phyloP scores from a whole-genome alignment of 306 rosid species.

The Quercus berberidifolia region DNA sequence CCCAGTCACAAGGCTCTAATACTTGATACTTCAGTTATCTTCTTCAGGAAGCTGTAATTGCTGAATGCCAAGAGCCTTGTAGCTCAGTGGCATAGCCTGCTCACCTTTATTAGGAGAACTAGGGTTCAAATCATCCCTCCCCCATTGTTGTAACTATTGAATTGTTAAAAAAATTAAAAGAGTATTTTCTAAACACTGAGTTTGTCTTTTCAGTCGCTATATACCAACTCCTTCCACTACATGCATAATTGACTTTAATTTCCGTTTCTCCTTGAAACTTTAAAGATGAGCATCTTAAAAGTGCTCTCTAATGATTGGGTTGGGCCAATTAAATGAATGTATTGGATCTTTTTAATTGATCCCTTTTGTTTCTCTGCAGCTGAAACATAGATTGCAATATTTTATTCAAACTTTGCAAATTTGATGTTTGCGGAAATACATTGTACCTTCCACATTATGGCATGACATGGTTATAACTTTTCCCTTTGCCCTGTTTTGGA shows the following conservation, averaged over 20 bases:
- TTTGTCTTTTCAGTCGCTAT: neutral
- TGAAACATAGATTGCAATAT: constrained; percentile 13
- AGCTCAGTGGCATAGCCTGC: too few relatives aligned
- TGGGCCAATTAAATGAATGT: neutral
- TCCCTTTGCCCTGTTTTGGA: constrained; percentile 31
- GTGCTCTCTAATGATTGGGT: neutral
- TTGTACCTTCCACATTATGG: neutral
- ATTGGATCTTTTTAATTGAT: constrained; percentile 7
- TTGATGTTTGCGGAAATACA: constrained; percentile 7
- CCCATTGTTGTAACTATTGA: too few relatives aligned
- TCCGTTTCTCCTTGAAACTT: neutral
- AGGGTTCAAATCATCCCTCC: too few relatives aligned
- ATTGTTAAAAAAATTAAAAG: too few relatives aligned
- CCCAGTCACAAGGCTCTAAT: neutral
- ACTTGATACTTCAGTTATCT: neutral
- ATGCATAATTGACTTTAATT: neutral
- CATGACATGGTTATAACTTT: constrained; percentile 13
- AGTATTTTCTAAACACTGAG: neutral
- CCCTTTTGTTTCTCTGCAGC: constrained; percentile 3
- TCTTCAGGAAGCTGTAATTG: neutral
- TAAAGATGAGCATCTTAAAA: neutral
- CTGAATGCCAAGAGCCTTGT: too few relatives aligned
- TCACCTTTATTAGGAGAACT: too few relatives aligned
- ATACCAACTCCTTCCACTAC: neutral
- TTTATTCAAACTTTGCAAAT: constrained; percentile 2